A percentile compares a stretch with the other conserved stretches of the same genome.
Evolutionary conservation across 129 eudicot species (phyloP).

Genomic region (Sambucus nigra): DNA sequence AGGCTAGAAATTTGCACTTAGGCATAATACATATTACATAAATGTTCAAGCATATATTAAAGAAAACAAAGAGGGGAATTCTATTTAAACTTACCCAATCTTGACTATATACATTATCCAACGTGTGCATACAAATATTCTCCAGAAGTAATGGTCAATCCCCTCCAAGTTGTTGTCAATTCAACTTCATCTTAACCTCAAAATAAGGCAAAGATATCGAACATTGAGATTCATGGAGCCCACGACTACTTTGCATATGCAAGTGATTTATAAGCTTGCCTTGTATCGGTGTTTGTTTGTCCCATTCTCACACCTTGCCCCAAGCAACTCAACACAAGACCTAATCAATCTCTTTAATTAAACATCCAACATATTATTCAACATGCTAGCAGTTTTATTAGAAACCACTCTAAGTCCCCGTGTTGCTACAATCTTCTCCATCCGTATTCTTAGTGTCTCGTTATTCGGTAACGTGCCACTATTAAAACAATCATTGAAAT

Average conservation of each 20-base stretch:
- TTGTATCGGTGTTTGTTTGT: neutral
- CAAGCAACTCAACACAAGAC: constrained; percentile 6
- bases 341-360: constrained; percentile 8
- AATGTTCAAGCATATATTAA: neutral
- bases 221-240: neutral
- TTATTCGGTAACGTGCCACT: constrained; percentile 1
- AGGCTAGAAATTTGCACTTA: neutral
- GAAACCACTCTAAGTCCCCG: constrained; percentile 1
- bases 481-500: neutral
- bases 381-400: constrained; percentile 3
- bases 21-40: neutral
- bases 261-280: neutral
- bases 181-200: constrained; percentile 18
- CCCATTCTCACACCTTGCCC: constrained; percentile 6
- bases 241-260: neutral
- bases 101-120: neutral
- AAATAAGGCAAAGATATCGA: constrained; percentile 5
- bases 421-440: constrained; percentile 12
- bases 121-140: neutral
- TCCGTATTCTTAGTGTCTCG: neutral
- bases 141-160: constrained; percentile 23
- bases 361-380: constrained; percentile 4
- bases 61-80: neutral
- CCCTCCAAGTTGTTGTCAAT: constrained; percentile 22
- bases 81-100: neutral